Base-by-base conservation (phyloP, 768 basidiomycete species). In the Pleurotus giganteus region DNA sequence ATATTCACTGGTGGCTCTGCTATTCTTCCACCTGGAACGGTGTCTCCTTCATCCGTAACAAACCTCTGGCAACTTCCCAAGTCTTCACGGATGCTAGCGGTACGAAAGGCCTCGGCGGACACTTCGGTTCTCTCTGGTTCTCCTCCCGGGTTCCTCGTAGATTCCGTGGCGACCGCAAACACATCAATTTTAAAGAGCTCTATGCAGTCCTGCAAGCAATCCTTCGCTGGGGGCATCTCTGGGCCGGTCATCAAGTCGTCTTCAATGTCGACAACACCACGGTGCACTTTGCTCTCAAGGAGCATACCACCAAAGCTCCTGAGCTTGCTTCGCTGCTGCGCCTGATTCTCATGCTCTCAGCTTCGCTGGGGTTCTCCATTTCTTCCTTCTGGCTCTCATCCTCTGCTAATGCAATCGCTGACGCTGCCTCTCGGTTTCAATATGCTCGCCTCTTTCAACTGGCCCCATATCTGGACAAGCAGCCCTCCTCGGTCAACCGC, bases 141-240 rank as follows among this genome's bases (percentile, higher is more conserved):
- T 60, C 66, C 1, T 41, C 61, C 0, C 54, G 61, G 0, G 29
- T 57, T 4, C 67, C 71, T 13, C 47, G 65, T 0, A 65, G 62
- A 21, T 65, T 58, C 36, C 62, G 62, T 11, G 12, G n/a, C n/a
- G n/a, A n/a, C n/a, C n/a, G 15, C 0, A 24, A 47, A 0, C 62
- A 72, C 47, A 72, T 74, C 12, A 66, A 71, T 45, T 67, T 70
- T 58, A 73, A 73, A 49, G 70, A 71, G 51, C 47, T 67, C 0
- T 65, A 49, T 42, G 70, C 71, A 0, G 63, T 73, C 2, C 56
- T 71, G 1, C 65, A 71, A 4, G 66, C 69, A 2, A 61, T 68
- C 31, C 49, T 69, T 2, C 53, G 63, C 19, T 71, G 68, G 69
- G 69, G 66, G 0, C 43, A 67, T 21, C 7, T 9, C 1, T 71